Base-by-base conservation (phyloP, 345 rosid genomes). In the Combretum micranthum region DNA sequence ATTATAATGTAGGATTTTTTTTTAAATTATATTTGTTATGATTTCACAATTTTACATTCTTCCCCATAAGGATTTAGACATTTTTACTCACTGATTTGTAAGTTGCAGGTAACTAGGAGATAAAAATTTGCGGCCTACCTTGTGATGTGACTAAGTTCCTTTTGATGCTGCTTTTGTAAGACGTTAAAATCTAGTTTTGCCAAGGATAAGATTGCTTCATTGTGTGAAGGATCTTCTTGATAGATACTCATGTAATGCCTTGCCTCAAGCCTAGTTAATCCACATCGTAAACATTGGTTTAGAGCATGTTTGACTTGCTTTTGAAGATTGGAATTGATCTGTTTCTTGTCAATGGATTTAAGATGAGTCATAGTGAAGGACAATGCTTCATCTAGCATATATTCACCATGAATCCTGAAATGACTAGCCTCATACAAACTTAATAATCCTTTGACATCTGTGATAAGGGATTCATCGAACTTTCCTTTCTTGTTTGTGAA, bases 211-310 rank as follows among this genome's bases (percentile, higher is more conserved):
- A 52, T 20, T 26, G 25, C 55, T 52, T 52, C 39, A 14, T 52
- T 13, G 2, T 52, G 55, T 5, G 32, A 52, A 52, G 55, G 55
- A 26, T 52, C 37, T 18, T 52, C 39, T 52, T 21, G 55, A 39
- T 52, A 22, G n/a, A 52, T n/a, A 20, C 25, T 26, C 21, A 52
- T 52, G 55, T 22, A 52, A 52, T 52, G 55, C 17, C 55, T 52
- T 0, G 55, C 55, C 55, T 52, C 37, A 12, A 51, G 54, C 54
- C 54, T 51, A 14, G 54, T 25, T 37, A 51, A 21, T 2, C 54
- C 54, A 25, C 7, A 20, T 25, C 0, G 37, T 20, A 51, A 37
- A 14, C 32, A 37, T 37, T 51, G 54, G n/a, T 23, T 51, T 21
- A 51, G 37, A 37, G 37, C 54, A 21, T 0, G 12, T 37, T 51